Conservation (phyloP, 345 rosid species). For the Litchi chinensis region DNA sequence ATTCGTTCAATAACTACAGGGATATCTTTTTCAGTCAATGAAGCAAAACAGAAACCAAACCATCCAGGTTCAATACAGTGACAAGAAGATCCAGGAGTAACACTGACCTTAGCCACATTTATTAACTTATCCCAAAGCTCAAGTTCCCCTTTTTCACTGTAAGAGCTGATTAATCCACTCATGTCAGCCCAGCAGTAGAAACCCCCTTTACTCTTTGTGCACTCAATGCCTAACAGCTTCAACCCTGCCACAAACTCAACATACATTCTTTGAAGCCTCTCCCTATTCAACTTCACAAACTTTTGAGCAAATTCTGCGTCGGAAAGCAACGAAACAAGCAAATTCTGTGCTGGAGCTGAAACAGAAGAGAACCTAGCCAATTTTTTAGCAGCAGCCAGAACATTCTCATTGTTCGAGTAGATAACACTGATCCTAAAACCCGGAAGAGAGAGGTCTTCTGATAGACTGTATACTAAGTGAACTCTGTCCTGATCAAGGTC, state of each 20-base stretch:
- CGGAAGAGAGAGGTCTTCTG: constrained; percentile 68
- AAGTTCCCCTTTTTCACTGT: constrained; percentile 87
- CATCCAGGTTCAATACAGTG: constrained; percentile 96
- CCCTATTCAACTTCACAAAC: constrained; percentile 47
- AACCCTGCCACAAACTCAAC: constrained; percentile 51
- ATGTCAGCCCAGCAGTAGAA: constrained; percentile 89
- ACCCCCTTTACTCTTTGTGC: constrained; percentile 65
- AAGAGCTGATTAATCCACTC: constrained; percentile 70
- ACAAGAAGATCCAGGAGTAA: constrained; percentile 85
- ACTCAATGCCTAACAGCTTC: constrained; percentile 64
- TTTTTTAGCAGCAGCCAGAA: constrained; percentile 63
- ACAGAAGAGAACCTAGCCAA: constrained; percentile 70
- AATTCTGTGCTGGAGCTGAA: constrained; percentile 65
- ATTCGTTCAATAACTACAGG: constrained; percentile 66
- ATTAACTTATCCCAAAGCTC: constrained; percentile 91
- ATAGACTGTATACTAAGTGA: constrained; percentile 71
- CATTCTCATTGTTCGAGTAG: constrained; percentile 64
- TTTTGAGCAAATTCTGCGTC: constrained; percentile 48
- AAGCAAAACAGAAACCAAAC: constrained; percentile 75
- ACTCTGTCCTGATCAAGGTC: constrained; percentile 71
- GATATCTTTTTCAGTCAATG: constrained; percentile 64
- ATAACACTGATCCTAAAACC: constrained; percentile 68
- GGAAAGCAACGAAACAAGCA: constrained; percentile 68
- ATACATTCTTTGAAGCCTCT: constrained; percentile 50
- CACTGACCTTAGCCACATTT: constrained; percentile 66